These are phyloP conservation scores for Miscanthus lutarioriparius DNA, from an alignment of 176 grass and related monocot species.

Conservation along the genomic window DNA sequence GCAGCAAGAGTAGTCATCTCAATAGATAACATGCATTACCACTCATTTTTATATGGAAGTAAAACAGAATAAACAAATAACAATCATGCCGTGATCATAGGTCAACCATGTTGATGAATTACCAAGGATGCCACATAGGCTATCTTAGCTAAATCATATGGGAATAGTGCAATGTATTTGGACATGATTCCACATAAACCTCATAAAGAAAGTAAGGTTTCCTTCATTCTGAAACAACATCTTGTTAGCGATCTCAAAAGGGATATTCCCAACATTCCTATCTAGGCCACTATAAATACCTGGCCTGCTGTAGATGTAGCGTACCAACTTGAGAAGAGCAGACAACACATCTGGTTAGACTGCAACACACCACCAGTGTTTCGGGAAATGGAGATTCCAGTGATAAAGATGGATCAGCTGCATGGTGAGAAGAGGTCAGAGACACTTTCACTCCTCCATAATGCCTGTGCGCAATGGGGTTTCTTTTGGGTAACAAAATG, in stretches of 20 bases:
- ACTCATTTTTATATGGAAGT: slow-evolving; percentile 37
- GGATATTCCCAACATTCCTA: slow-evolving; percentile 28
- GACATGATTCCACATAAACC: slow-evolving; percentile 37
- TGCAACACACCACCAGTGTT: slow-evolving; percentile 15
- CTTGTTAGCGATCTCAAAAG: slow-evolving; percentile 25
- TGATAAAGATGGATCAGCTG: slow-evolving; percentile 57
- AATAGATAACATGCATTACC: not conserved
- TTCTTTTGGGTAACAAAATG: slow-evolving; percentile 57
- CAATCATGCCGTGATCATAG: slow-evolving; percentile 6
- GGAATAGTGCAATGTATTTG: slow-evolving; percentile 38
- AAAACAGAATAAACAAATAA: slow-evolving; percentile 24
- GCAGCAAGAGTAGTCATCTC: slow-evolving; percentile 14
- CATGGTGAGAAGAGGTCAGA: slow-evolving; percentile 44
- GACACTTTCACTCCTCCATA: slow-evolving; percentile 59
- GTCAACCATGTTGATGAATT: slow-evolving; percentile 42
- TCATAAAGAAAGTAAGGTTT: slow-evolving; percentile 34
- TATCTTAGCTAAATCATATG: slow-evolving; percentile 48
- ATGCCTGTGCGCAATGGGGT: slow-evolving; percentile 58
- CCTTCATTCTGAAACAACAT: slow-evolving; percentile 16
- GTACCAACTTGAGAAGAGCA: slow-evolving; percentile 38
- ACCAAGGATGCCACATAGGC: slow-evolving; percentile 34
- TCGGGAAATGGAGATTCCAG: slow-evolving; percentile 58
- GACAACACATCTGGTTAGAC: not conserved
- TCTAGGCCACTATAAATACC: slow-evolving; percentile 50
- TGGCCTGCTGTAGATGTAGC: slow-evolving; percentile 13